These are phyloP conservation scores for Sherardia arvensis DNA, from an alignment of 257 asterid genomes.

Conservation along the genomic window DNA sequence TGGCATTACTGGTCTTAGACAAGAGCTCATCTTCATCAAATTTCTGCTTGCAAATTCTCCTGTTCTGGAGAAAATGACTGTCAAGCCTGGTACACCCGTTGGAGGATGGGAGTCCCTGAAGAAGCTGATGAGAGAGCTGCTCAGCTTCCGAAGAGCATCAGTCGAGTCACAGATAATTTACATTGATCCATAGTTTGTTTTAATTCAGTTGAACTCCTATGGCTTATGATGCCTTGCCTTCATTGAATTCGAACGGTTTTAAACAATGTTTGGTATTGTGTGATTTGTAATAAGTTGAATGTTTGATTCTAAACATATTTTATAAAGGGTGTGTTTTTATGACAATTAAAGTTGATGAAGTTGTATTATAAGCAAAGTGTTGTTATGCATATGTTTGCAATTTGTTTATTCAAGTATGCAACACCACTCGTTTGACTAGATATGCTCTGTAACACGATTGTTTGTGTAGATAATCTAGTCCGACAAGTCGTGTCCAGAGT, in stretches of 20 bases:
- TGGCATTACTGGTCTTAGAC: conserved; percentile 51
- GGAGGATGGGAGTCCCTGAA: conserved; percentile 67
- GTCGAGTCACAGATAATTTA: conserved; percentile 55
- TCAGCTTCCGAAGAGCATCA: conserved; percentile 78
- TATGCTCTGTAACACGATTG: no score
- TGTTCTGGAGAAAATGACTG: conserved; percentile 68
- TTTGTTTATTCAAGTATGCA: no score
- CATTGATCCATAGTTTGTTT: conserved; percentile 43
- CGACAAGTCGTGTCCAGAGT: no score
- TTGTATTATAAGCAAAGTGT: no score
- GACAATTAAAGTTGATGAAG: neutral
- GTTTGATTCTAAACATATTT: neutral
- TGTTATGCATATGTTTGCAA: neutral
- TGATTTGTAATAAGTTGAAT: neutral
- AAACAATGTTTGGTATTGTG: neutral
- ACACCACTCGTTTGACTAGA: no score
- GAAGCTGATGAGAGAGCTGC: conserved; percentile 78
- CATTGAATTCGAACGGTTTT: neutral
- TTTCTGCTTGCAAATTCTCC: conserved; percentile 69
- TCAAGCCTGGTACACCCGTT: conserved; percentile 64
- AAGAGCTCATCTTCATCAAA: conserved; percentile 65
- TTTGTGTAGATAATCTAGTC: no score
- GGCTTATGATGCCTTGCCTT: neutral
- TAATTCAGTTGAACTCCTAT: neutral
- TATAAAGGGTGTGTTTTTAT: neutral